Base-by-base conservation (phyloP, 139 green algal species). In the Nannochloris sp. region DNA sequence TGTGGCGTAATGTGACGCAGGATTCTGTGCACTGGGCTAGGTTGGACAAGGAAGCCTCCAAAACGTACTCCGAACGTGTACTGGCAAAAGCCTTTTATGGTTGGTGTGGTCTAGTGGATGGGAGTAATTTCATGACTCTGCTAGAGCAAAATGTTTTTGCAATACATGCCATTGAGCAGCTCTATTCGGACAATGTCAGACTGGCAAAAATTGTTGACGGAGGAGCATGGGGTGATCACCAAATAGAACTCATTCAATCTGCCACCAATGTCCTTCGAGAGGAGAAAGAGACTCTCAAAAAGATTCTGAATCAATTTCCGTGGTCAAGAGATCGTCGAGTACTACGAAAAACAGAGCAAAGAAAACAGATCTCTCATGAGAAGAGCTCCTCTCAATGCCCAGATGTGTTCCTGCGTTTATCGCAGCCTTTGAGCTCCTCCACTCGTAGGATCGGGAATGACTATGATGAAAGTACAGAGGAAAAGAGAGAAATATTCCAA, bases 221-320 rank as follows among this genome's bases (percentile, higher is more conserved):
- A 53, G 89, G 89, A 10, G 89, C 94, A 68, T 96, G 90, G 89
- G 85, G 84, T 53, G 66, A 68, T 7, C 74, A 73, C 11, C 69
- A 83, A 10, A 74, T 90, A 19, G 64, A 70, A 49, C 80, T 88
- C 66, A 62, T 90, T 27, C 40, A 59, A 25, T 44, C 76, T 58
- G 83, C 79, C 46, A 80, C 81, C n/a, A 61, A 89, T 68, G 69
- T 90, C 54, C 75, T 95, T 51, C 72, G 84, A 62, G 75, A 72
- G 34, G 89, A 96, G 73, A 71, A 88, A 18, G 88, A 93, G 53
- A 79, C 82, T 9, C 78, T 96, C 69, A 48, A 85, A 48, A 77
- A 84, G 70, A 79, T 95, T n/a, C 83, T 94, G 18, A 61, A 71
- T 44, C 64, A 64, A 53, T 73, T 95, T 76, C 70, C 57, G 7